phyloP scores from a whole-genome alignment of 306 rosid species.

The Amphicarpaea edgeworthii region DNA sequence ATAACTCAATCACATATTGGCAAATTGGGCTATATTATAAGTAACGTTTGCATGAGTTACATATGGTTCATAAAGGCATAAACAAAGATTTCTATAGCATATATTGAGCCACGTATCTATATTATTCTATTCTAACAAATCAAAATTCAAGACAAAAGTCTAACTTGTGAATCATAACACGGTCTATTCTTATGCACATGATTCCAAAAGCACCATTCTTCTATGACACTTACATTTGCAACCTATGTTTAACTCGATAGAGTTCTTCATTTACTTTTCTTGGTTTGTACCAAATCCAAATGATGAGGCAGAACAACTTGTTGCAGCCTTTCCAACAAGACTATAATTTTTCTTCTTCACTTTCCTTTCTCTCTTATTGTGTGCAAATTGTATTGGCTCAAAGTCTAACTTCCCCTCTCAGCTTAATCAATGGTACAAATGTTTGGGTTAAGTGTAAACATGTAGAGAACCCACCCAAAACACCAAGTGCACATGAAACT shows the following conservation, averaged over 20 bases:
- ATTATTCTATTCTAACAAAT: too few species aligned
- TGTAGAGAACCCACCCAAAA: not conserved
- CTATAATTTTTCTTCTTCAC: not conserved
- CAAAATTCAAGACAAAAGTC: constrained; percentile 6
- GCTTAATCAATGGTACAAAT: not conserved
- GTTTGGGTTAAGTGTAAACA: constrained; percentile 2
- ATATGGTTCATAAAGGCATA: not conserved
- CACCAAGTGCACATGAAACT: constrained; percentile 3
- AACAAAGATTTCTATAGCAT: not conserved
- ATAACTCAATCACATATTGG: too few species aligned
- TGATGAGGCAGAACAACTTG: constrained; percentile 14
- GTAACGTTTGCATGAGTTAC: not conserved
- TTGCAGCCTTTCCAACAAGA: constrained; percentile 3
- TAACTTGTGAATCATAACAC: not conserved
- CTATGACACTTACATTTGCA: constrained; percentile 1
- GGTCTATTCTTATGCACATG: constrained; percentile 1
- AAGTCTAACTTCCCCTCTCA: not conserved
- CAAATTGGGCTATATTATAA: too few species aligned
- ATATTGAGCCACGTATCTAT: too few species aligned
- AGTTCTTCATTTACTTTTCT: not conserved
- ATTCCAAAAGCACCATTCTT: not conserved
- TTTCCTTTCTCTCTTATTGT: not conserved
- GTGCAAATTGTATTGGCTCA: constrained; percentile 10
- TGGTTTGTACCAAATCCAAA: too few species aligned
- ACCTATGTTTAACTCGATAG: not conserved